Percentiles rank a stretch among this genome's conserved stretches.
Conservation (phyloP, 176 grass and related monocot species). For the Aechmea fasciata region DNA sequence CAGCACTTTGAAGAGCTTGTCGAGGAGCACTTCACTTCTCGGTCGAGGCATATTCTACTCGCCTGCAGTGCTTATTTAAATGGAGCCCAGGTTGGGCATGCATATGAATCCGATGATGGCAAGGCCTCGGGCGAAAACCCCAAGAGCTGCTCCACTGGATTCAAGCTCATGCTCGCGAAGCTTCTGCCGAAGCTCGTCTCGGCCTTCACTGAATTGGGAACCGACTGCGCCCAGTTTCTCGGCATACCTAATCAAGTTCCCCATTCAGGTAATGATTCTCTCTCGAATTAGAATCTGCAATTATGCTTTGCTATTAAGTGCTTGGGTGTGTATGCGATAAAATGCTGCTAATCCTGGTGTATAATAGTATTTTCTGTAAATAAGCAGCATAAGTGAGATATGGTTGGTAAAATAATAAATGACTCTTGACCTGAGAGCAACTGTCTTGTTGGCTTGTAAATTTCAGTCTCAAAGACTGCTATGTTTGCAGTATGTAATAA, state of each 20-base stretch:
- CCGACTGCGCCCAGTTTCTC: background rate
- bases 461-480: too few species aligned
- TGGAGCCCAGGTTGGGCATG: constrained; percentile 44
- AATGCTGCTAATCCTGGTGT: too few species aligned
- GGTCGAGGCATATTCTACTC: constrained; percentile 33
- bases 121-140: constrained; percentile 30
- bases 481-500: too few species aligned
- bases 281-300: background rate
- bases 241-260: background rate
- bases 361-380: too few species aligned
- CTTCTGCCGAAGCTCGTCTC: constrained; percentile 12
- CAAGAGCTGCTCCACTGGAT: constrained; percentile 26
- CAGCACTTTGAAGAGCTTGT: constrained; percentile 88
- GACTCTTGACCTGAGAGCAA: too few species aligned
- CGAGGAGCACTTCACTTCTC: constrained; percentile 63
- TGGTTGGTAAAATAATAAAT: too few species aligned
- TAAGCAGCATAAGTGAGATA: too few species aligned
- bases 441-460: too few species aligned
- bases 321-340: too few species aligned
- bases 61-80: constrained; percentile 68
- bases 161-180: constrained; percentile 23
- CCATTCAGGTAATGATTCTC: background rate
- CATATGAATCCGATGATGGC: background rate
- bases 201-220: constrained; percentile 10
- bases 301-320: too few species aligned